Percentiles rank a stretch among this genome's conserved stretches.
Evolutionary conservation across 495 filamentous ascomycete genomes (phyloP).

Genomic region (Lophiotrema nucula): DNA sequence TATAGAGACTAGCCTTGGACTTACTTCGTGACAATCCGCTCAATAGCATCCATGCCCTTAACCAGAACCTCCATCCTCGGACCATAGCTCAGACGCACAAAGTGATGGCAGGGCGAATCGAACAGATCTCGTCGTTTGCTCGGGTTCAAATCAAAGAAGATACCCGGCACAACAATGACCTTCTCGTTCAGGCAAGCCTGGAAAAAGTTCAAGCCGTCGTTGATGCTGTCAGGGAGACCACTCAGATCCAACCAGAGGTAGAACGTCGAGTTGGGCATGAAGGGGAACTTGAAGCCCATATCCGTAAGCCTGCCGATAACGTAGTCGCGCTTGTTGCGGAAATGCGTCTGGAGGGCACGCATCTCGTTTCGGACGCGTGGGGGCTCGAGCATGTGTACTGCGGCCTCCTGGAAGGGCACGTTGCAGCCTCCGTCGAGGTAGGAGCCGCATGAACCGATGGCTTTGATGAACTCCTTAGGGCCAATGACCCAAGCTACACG

Average conservation of each 20-base stretch:
- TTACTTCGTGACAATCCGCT: conserved; percentile 72
- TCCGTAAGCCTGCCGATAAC: conserved; percentile 70
- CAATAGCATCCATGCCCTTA: conserved; percentile 85
- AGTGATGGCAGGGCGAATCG: conserved; percentile 91
- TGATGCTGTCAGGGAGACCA: conserved; percentile 68
- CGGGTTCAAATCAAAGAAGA: conserved; percentile 90
- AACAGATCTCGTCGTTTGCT: conserved; percentile 87
- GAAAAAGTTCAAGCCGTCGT: conserved; percentile 95
- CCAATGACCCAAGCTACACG: conserved; percentile 94
- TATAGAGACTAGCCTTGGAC: no score
- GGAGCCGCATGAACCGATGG: conserved; percentile 85
- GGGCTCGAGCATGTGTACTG: conserved; percentile 87
- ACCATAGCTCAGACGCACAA: conserved; percentile 87
- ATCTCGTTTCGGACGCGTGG: conserved; percentile 78
- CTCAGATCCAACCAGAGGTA: conserved; percentile 80
- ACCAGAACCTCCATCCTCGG: conserved; percentile 83
- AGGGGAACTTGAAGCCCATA: conserved; percentile 75
- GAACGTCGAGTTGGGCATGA: conserved; percentile 85
- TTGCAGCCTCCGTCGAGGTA: conserved; percentile 97
- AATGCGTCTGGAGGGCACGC: conserved; percentile 82
- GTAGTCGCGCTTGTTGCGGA: conserved; percentile 87
- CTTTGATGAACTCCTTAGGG: conserved; percentile 93
- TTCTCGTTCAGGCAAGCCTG: conserved; percentile 87
- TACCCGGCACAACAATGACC: conserved; percentile 92
- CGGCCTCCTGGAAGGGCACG: conserved; percentile 92